phyloP scores from a whole-genome alignment of 192 early-diverging fungal species.

The Coemansia sp. region DNA sequence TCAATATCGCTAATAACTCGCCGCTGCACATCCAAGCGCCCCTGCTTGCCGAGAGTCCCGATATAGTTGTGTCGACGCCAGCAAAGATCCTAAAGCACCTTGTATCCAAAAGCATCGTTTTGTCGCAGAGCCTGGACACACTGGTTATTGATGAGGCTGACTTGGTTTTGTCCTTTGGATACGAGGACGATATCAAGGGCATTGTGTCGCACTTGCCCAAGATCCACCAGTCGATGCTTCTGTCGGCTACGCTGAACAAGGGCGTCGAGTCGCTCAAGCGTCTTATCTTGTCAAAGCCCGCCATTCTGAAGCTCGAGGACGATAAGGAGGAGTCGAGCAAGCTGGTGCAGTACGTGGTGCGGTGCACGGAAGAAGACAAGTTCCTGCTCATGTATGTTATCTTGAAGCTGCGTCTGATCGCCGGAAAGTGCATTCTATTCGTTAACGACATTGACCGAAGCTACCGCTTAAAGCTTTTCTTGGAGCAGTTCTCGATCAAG shows the following conservation, averaged over 20 bases:
- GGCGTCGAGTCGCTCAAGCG: slow-evolving; percentile 86
- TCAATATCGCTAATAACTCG: slow-evolving; percentile 40
- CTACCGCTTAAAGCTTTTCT: slow-evolving; percentile 88
- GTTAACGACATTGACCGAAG: slow-evolving; percentile 94
- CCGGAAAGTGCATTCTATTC: slow-evolving; percentile 92
- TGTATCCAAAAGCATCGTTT: slow-evolving; percentile 56
- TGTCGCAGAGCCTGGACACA: slow-evolving; percentile 67
- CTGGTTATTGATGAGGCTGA: slow-evolving; percentile 98
- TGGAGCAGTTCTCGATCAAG: slow-evolving; percentile 95
- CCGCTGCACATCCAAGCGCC: slow-evolving; percentile 60
- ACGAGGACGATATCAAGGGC: slow-evolving; percentile 83
- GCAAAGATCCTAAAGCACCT: slow-evolving; percentile 78
- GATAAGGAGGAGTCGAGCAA: slow-evolving; percentile 57
- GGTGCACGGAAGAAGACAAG: slow-evolving; percentile 80
- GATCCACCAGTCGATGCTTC: slow-evolving; percentile 90
- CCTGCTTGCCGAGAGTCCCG: slow-evolving; percentile 77
- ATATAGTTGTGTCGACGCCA: slow-evolving; percentile 89
- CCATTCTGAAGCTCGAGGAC: slow-evolving; percentile 85
- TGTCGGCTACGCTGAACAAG: slow-evolving; percentile 89
- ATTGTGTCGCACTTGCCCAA: slow-evolving; percentile 76
- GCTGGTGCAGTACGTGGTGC: slow-evolving; percentile 77
- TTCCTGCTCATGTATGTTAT: slow-evolving; percentile 87
- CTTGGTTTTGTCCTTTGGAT: slow-evolving; percentile 90
- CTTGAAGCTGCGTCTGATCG: slow-evolving; percentile 85
- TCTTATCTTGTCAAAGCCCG: slow-evolving; percentile 82